Evolutionary conservation across 2,329 filamentous ascomycete species (phyloP), one percentile per base, ranked within the genome.

Genomic region (Arthrinium puccinioides): DNA sequence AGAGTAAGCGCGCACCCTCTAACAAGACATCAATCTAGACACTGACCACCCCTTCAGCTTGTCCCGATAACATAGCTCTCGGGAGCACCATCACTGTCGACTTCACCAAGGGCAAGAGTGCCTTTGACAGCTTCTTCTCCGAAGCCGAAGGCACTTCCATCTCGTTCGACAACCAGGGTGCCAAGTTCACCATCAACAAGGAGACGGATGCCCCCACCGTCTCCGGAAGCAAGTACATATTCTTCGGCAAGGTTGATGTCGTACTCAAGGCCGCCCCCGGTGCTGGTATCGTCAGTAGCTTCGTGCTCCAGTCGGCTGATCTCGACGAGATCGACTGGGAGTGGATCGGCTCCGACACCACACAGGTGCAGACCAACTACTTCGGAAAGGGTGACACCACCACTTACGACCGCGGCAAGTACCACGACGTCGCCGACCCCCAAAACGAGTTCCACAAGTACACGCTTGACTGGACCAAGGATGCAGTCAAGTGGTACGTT

Each of bases 291-390:
- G 85, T 98, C 44, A 96, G 88, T 65, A 89, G 84, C 46, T 74
- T 86, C 27, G 87, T 97, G 28, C 69, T 98, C 46, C 84, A 95
- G 67, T 96, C 88, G 2, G 87, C 95, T 53, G 79, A 83, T 54
- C 74, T 95, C 21, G 90, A 97, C 58, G 88, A 95, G 70, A 92
- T 97, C 44, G 90, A 97, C 62, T 94, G 87, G 84, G 90, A 97
- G 64, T 95, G 87, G 83, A 72, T 97, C 41, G 92, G 90, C 41
- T 81, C 79, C 37, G 77, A 87, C 55, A 65, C 72, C 47, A 62
- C 69, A 20, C 71, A 90, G 58, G 88, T 89, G 21, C 90, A 96
- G 66, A 84, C 79, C 46, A 87, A 87, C 57, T 87, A 84, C 57
- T 78, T 75, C 50, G 70, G 73, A 52, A 74, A 78, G 58, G 75